Percentiles rank a stretch among this genome's conserved stretches.
These are phyloP conservation scores for Phlyctochytrium planicorne DNA, from an alignment of 192 early-diverging fungal genomes.

Conservation along the genomic window DNA sequence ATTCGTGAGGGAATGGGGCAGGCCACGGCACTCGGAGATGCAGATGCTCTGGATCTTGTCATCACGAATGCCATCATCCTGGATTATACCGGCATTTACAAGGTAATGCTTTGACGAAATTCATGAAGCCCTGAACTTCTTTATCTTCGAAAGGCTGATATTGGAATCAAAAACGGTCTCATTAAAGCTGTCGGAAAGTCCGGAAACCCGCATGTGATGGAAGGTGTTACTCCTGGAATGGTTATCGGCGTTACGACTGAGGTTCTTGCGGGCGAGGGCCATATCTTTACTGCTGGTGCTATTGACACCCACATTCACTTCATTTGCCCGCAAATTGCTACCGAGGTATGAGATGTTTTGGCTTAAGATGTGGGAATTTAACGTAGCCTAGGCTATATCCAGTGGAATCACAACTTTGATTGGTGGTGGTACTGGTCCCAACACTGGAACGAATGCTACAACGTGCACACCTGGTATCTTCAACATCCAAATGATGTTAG, in stretches of 20 bases:
- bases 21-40: conserved; percentile 58
- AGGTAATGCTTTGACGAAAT: conserved; percentile 44
- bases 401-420: conserved; percentile 78
- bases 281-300: conserved; percentile 90
- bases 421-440: conserved; percentile 93
- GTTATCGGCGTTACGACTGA: conserved; percentile 86
- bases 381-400: conserved; percentile 25
- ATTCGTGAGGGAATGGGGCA: conserved; percentile 97
- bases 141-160: conserved; percentile 70
- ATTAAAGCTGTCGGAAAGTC: conserved; percentile 76
- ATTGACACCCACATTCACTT: conserved; percentile 96
- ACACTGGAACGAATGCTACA: conserved; percentile 94
- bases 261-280: conserved; percentile 86
- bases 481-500: conserved; percentile 88
- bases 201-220: conserved; percentile 97
- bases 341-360: conserved; percentile 56
- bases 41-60: conserved; percentile 85
- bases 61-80: conserved; percentile 93
- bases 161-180: conserved; percentile 83
- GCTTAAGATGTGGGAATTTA: conserved; percentile 19
- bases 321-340: conserved; percentile 88
- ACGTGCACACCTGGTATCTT: conserved; percentile 87
- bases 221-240: conserved; percentile 86
- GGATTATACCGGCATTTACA: conserved; percentile 93
- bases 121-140: not conserved